phyloP scores from a whole-genome alignment of 352 stramenopile species.

The Phytophthora hibernalis region DNA sequence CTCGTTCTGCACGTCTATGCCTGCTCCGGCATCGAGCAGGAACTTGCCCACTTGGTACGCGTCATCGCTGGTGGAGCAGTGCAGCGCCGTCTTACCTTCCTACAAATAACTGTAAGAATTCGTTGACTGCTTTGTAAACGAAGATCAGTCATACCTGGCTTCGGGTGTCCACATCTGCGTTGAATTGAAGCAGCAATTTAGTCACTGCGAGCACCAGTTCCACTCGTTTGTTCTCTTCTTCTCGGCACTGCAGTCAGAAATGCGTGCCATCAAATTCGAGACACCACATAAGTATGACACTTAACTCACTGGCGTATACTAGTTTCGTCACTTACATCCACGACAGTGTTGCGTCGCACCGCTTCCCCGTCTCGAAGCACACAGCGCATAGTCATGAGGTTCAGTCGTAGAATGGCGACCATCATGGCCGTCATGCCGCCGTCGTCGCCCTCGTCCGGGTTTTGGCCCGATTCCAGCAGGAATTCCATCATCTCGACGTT shows the following conservation, averaged over 20 bases:
- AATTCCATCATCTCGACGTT: constrained; percentile 22
- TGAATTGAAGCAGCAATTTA: constrained; percentile 16
- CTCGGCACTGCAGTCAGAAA: constrained; percentile 24
- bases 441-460: constrained; percentile 24
- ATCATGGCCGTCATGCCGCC: constrained; percentile 36
- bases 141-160: constrained; percentile 13
- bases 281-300: not conserved
- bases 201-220: constrained; percentile 10
- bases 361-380: constrained; percentile 20
- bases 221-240: constrained; percentile 21
- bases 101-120: constrained; percentile 1
- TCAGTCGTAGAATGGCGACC: constrained; percentile 35
- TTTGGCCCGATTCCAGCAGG: constrained; percentile 32
- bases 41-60: constrained; percentile 34
- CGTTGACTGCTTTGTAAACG: not conserved
- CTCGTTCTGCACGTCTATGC: constrained; percentile 22
- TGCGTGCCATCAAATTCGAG: not conserved
- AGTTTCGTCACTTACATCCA: constrained; percentile 23
- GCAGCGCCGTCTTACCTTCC: constrained; percentile 38
- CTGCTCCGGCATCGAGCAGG: constrained; percentile 21
- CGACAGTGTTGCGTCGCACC: constrained; percentile 29
- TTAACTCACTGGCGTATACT: not conserved
- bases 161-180: constrained; percentile 16
- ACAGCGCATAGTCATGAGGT: constrained; percentile 35
- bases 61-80: constrained; percentile 32